Conservation (phyloP, 441 rosid species). For the Populus hybrid region DNA sequence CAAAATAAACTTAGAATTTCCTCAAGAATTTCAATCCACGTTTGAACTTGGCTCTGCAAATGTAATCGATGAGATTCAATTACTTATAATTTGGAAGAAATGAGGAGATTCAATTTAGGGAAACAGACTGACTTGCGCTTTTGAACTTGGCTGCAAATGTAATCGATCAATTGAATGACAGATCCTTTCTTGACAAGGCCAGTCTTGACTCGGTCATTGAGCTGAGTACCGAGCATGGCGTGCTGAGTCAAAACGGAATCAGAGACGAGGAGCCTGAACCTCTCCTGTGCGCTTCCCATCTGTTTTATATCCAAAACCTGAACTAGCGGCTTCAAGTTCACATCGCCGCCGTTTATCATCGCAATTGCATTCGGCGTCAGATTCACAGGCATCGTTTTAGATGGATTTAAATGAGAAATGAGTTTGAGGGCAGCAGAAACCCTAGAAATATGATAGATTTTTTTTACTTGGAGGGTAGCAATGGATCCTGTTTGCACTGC, state of each 20-base stretch:
- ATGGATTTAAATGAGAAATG: background rate
- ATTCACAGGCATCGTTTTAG: constrained; percentile 54
- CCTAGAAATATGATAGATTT: background rate
- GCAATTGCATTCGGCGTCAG: constrained; percentile 67
- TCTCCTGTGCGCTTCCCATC: constrained; percentile 59
- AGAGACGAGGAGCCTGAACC: constrained; percentile 65
- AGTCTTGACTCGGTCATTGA: constrained; percentile 65
- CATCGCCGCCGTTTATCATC: constrained; percentile 62
- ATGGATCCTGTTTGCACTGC: background rate
- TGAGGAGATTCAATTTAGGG: background rate
- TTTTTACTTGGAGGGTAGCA: background rate
- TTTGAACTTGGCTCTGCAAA: no score
- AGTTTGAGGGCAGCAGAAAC: background rate
- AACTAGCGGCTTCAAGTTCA: constrained; percentile 74
- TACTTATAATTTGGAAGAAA: background rate
- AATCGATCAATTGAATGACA: constrained; percentile 74
- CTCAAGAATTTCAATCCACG: background rate
- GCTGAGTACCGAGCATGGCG: constrained; percentile 85
- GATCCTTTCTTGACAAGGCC: constrained; percentile 66
- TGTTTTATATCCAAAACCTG: constrained; percentile 73
- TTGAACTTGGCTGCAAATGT: constrained; percentile 72
- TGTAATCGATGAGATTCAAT: no score
- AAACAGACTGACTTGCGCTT: constrained; percentile 55
- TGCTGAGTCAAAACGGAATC: constrained; percentile 63
- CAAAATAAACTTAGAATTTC: background rate